Percentiles rank a stretch among this genome's conserved stretches.
These are phyloP conservation scores for Skeletonema menzelii DNA, from an alignment of 108 stramenopile species.

Conservation along the genomic window DNA sequence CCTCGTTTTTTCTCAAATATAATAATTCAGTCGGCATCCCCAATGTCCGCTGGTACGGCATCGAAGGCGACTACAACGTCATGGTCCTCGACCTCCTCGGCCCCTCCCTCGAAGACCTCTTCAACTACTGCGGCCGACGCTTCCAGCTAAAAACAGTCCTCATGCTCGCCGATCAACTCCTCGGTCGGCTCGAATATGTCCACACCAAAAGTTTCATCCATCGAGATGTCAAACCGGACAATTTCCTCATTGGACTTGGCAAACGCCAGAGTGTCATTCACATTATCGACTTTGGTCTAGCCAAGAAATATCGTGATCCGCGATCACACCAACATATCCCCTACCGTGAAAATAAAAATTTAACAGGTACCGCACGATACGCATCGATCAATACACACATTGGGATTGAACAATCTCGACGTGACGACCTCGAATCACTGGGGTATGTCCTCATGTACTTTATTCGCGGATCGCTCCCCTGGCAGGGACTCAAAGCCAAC, in stretches of 20 bases:
- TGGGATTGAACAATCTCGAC: slow-evolving; percentile 95
- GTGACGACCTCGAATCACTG: slow-evolving; percentile 98
- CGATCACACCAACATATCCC: slow-evolving; percentile 99
- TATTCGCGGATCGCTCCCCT: slow-evolving; percentile 96
- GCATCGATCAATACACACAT: slow-evolving; percentile 99
- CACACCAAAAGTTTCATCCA: slow-evolving; percentile 99
- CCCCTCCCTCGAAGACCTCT: slow-evolving; percentile 98
- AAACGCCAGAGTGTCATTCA: slow-evolving; percentile 97
- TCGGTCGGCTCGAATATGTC: slow-evolving; percentile 97
- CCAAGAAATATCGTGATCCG: slow-evolving; percentile 99
- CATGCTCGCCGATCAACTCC: slow-evolving; percentile 98
- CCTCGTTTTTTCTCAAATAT: no score
- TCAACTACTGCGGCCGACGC: slow-evolving; percentile 98
- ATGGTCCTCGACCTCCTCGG: slow-evolving; percentile 99
- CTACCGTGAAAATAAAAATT: slow-evolving; percentile 99
- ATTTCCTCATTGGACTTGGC: slow-evolving; percentile 99
- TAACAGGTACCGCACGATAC: slow-evolving; percentile 99
- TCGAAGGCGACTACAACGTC: slow-evolving; percentile 99
- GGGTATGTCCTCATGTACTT: slow-evolving; percentile 99
- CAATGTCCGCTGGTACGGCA: slow-evolving; percentile 99
- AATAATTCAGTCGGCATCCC: slow-evolving; percentile 91
- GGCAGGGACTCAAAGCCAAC: slow-evolving; percentile 99
- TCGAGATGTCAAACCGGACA: slow-evolving; percentile 99
- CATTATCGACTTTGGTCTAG: slow-evolving; percentile 99
- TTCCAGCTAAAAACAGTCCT: slow-evolving; percentile 97